These are phyloP conservation scores for Fraxinus baroniana DNA, from an alignment of 305 asterid species.

Conservation along the genomic window DNA sequence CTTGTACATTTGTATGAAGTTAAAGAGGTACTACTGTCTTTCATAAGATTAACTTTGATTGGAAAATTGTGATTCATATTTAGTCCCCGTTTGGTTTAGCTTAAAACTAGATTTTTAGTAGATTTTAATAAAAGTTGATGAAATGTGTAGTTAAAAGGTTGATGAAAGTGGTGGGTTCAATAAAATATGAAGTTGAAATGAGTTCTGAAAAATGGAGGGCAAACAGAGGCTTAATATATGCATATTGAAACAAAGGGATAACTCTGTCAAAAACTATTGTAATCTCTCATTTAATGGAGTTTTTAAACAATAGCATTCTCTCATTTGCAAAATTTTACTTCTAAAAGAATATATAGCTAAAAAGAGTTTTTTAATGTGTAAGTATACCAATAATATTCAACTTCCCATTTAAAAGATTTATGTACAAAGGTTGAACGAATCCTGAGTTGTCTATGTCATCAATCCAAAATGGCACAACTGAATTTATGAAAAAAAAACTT, in stretches of 20 bases:
- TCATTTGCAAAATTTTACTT: background rate
- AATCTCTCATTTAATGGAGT: background rate
- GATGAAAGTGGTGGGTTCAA: background rate
- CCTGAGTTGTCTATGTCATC: background rate
- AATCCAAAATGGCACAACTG: conserved; percentile 7
- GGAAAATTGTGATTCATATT: background rate
- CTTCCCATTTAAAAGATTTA: background rate
- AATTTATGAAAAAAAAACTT: background rate
- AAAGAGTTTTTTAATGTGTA: background rate
- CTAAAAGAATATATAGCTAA: background rate
- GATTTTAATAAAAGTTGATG: background rate
- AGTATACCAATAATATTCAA: background rate
- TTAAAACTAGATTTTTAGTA: background rate
- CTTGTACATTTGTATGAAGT: background rate
- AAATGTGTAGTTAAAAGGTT: background rate
- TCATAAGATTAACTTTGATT: background rate
- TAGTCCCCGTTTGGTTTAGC: background rate
- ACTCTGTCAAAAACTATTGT: background rate
- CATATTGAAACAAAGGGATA: background rate
- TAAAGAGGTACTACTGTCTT: background rate
- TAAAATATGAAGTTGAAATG: background rate
- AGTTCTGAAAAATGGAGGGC: background rate
- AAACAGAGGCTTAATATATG: background rate
- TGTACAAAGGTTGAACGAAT: background rate
- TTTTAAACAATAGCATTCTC: background rate